Base-by-base conservation (phyloP, 2,329 filamentous ascomycete species). In the Penicillium olsonii region DNA sequence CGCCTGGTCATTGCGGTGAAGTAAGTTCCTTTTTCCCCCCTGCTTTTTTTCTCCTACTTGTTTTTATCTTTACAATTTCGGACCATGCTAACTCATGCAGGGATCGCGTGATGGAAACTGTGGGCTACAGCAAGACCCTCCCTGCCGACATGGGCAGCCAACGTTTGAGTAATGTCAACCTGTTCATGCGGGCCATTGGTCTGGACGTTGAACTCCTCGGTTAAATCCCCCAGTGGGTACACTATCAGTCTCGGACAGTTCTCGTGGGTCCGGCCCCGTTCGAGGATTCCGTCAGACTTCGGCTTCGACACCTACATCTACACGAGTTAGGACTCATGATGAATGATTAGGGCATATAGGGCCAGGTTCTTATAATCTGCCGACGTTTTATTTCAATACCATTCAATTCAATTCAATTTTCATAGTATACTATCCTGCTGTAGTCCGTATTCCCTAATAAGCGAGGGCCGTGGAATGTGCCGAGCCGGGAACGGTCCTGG, bases 111-210 rank as follows among this genome's bases (percentile, higher is more conserved):
- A 95, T 97, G 83, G 92, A 96, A 68, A 97, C 94, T 0, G 90
- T 99, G 10, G 78, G 82, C 24, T 84, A 95, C 44, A 87, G 90
- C 63, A 96, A 96, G 79, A 92, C 90, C 1, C 78, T 99, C 27
- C 92, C 94, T 15, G 81, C 86, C 14, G 88, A 94, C 49, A 90
- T 97, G 84, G 86, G 88, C 11, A 84, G 84, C 52, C 85, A 90
- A 67, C 86, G 92, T 52, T 78, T 96, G 50, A 87, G 87, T 50
- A 96, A 96, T 66, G 94, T 99, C 60, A 99, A 99, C 69, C 76
- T 99, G 48, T 99, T 99, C 72, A 96, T 99, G 92, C 87, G 91
- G 65, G 94, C 92, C 48, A 96, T 99, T 72, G 94, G 94, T n/a
- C 80, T 99, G 68, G 94, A 99, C 75, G 94, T 99, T 42, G 94